Conservation (phyloP, 2,329 filamentous ascomycete species). For the Alternaria metachromatica region DNA sequence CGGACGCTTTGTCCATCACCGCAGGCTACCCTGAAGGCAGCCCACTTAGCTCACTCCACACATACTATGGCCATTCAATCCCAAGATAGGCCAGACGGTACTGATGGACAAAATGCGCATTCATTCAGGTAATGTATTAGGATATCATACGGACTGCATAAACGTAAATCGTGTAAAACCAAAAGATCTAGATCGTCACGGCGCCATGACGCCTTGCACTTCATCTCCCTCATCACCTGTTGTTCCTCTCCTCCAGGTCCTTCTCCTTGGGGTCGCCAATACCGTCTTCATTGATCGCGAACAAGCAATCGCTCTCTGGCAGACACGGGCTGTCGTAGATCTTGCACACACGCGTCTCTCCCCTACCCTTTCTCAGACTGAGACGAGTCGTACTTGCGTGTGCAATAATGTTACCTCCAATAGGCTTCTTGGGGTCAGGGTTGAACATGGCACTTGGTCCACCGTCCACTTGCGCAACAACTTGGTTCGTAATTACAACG, state of each 20-base stretch:
- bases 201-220: not conserved
- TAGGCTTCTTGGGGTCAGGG: constrained; percentile 98
- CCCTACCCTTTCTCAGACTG: constrained; percentile 93
- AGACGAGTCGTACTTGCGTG: constrained; percentile 95
- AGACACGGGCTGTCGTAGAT: constrained; percentile 98
- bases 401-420: constrained; percentile 98
- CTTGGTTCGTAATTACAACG: constrained; percentile 98
- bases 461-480: constrained; percentile 96
- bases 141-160: constrained; percentile 8
- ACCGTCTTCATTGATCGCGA: constrained; percentile 96
- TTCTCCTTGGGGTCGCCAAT: constrained; percentile 96
- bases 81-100: not conserved
- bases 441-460: constrained; percentile 99
- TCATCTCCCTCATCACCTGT: constrained; percentile 16
- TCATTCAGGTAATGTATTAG: not conserved
- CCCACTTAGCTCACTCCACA: not conserved
- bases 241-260: constrained; percentile 76
- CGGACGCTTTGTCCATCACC: constrained; percentile 15
- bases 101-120: not conserved
- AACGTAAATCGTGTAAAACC: constrained; percentile 1
- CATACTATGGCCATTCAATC: not conserved
- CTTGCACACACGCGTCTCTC: constrained; percentile 96
- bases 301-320: constrained; percentile 94
- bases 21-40: not conserved
- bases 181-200: constrained; percentile 12